A percentile compares a stretch with the other conserved stretches of the same genome.
Conservation (phyloP, 2,329 filamentous ascomycete genomes). For the Phyllosticta citriasiana region DNA sequence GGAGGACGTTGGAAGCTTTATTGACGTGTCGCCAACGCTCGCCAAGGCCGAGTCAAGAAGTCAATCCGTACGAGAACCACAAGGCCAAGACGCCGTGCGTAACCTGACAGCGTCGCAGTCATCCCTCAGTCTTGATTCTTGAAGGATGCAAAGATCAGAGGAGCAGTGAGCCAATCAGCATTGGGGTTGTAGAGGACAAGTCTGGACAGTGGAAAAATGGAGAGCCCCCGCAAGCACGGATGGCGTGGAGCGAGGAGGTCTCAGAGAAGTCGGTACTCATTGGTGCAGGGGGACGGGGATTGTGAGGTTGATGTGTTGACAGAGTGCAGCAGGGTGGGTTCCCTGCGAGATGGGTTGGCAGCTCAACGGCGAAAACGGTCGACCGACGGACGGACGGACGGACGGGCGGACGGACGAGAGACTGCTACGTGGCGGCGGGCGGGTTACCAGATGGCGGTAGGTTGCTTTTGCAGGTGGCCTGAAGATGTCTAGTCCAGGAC, state of each 20-base stretch:
- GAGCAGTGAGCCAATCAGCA: not conserved
- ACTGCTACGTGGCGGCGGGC: not conserved
- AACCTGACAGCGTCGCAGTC: not conserved
- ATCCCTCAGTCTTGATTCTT: too few relatives aligned
- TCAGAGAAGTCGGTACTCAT: not conserved
- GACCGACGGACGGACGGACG: not conserved
- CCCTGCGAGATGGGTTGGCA: not conserved
- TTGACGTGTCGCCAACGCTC: not conserved
- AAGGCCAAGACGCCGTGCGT: not conserved
- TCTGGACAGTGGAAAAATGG: not conserved
- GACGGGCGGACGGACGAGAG: too few relatives aligned
- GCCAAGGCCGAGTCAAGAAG: not conserved
- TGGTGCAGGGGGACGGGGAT: not conserved
- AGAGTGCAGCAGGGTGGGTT: not conserved
- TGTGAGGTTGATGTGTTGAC: not conserved
- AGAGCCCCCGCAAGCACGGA: not conserved
- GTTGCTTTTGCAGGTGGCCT: not conserved
- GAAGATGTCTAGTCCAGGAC: not conserved
- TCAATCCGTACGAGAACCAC: not conserved
- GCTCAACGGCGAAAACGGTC: not conserved
- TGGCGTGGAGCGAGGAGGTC: not conserved
- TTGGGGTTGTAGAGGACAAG: not conserved
- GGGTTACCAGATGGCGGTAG: too few relatives aligned
- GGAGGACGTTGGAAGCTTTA: not conserved
- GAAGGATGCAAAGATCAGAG: not conserved